Base-by-base conservation (phyloP, 2,329 filamentous ascomycete species). In the Colletotrichum filicis region DNA sequence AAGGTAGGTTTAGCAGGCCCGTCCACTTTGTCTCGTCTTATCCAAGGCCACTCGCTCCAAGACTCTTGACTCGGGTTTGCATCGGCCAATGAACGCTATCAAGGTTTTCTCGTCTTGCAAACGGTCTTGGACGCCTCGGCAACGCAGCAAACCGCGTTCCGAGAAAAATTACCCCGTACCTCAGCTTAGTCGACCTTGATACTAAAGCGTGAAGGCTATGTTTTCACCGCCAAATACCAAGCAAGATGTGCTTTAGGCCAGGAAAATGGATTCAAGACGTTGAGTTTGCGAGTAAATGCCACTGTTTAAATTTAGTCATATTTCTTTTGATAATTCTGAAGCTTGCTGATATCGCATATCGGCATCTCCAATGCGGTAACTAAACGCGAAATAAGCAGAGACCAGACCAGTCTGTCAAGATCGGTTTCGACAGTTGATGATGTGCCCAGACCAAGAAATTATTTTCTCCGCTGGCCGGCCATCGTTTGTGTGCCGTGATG, bases 61-160 rank as follows among this genome's bases (percentile, higher is more conserved):
- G 52, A 65, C 61, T 46, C 52, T 24, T 57, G 62, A 65, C 61
- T 55, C 61, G 42, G 22, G n/a, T 63, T 65, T 65, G 32, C 52
- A 22, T 22, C 49, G 52, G 52, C n/a, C 52, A 16, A 19, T 30
- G 52, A 52, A 37, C 32, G 49, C 24, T 52, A 30, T 42, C 53
- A 55, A 55, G 46, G 26, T 55, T 64, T 64, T 49, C 42, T 49
- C 55, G 61, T 55, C 46, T 53, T 22, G 61, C 49, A 55, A 22
- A 55, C 14, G 30, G 46, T 55, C 61, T 64, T 37, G 61, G 46
- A n/a, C 61, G 22, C 61, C 19, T 32, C 12, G 49, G 30, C 49
- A 53, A 53, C 46, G 30, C 35, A 26, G 46, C 28, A 37, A 53
- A 37, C 19, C 22, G 28, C 49, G 19, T 49, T 49, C 42, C 42